These are phyloP conservation scores for Talaromyces proteolyticus DNA, from an alignment of 495 filamentous ascomycete species.

Conservation along the genomic window DNA sequence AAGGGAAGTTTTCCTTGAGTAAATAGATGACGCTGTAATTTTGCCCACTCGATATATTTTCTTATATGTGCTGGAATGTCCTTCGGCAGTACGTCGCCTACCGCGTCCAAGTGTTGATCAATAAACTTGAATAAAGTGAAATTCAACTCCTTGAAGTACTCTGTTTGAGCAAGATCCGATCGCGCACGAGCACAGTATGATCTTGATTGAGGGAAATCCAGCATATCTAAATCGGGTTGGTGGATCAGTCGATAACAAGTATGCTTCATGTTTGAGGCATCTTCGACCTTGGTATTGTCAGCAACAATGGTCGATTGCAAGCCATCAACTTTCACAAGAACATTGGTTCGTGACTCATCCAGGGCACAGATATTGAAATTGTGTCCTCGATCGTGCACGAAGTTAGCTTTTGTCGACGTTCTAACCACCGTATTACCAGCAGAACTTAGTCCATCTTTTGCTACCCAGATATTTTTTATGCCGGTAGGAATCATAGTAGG, in stretches of 20 bases:
- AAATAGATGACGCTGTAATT: slow-evolving; percentile 1
- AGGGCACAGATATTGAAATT: slow-evolving; percentile 5
- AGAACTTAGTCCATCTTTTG: slow-evolving; percentile 6
- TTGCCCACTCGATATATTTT: slow-evolving; percentile 7
- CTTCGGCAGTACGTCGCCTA: neutral
- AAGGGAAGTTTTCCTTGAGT: slow-evolving; percentile 4
- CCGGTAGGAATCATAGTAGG: slow-evolving; percentile 6
- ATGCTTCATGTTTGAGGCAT: neutral
- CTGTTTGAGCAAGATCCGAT: neutral
- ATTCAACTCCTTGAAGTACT: slow-evolving; percentile 1
- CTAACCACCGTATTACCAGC: neutral
- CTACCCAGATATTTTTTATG: slow-evolving; percentile 4
- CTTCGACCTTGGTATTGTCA: neutral
- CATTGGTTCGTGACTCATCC: neutral
- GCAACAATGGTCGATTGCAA: slow-evolving; percentile 7
- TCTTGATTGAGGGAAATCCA: neutral
- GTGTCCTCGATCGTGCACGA: slow-evolving; percentile 1
- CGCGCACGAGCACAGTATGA: slow-evolving; percentile 2
- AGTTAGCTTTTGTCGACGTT: neutral
- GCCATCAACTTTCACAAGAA: slow-evolving; percentile 5
- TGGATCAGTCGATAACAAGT: neutral
- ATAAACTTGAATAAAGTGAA: slow-evolving; percentile 7
- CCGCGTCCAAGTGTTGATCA: neutral
- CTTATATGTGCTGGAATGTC: slow-evolving; percentile 5
- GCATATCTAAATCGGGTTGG: neutral